Evolutionary conservation across 2,329 filamentous ascomycete genomes (phyloP), one percentile per base, ranked within the genome.

Genomic region (Alternaria metachromatica): DNA sequence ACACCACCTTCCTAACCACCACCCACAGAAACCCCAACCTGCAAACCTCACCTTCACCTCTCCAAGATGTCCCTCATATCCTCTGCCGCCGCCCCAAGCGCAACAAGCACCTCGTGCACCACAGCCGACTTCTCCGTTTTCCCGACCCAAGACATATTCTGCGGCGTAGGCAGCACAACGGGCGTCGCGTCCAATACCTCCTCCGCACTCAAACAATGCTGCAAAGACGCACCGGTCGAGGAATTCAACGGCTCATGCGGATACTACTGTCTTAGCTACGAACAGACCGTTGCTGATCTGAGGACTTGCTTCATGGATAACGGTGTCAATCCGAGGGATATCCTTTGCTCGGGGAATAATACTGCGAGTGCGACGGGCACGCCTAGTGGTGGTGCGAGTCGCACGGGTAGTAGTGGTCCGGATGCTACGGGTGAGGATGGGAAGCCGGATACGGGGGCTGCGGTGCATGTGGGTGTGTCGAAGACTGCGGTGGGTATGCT

Each of bases 141-240:
- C 64, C 76, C 76, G 7, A 74, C 70, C 10, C 20, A 61, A 45
- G 76, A 79, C 50, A 60, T 69, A 37, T 69, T 65, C 62, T 79
- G 76, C 67, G 73, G 72, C 15, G 68, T 77, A 45, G 73, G 67
- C 51, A 70, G 72, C 70, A 69, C 49, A 28, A 48, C 48, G 2
- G 67, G 72, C 37, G 51, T 78, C 11, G 70, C 74, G 8, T 63
- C 62, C 55, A 77, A 74, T 64, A 74, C 74, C 20, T 62, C 65
- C 43, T 60, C 68, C 25, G 66, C 69, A 20, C 68, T 78, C 44
- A 64, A 69, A 10, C 58, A 63, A 46, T 79, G 76, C 72, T 79
- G 76, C 73, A 77, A 77, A 44, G 62, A 64, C 33, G 75, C 74
- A 8, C 71, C 75, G 7, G 76, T 78, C 49, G 70, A 77, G 53